phyloP scores from a whole-genome alignment of 352 stramenopile genomes.

The Phytophthora aleatoria region DNA sequence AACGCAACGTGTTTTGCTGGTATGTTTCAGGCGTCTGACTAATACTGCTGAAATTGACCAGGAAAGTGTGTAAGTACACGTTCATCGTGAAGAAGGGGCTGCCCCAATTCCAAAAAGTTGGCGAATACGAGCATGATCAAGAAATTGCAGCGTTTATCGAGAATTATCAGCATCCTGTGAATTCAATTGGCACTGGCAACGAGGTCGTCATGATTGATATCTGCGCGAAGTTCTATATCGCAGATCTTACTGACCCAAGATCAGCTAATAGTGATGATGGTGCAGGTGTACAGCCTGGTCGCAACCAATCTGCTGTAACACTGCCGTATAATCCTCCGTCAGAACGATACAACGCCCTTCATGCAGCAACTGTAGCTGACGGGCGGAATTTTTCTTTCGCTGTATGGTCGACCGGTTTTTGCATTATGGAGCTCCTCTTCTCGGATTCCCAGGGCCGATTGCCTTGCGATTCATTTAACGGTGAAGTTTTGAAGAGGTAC shows the following conservation, averaged over 20 bases:
- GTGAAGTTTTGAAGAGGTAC: slow-evolving; percentile 32
- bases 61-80: slow-evolving; percentile 38
- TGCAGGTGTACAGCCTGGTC: neutral
- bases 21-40: neutral
- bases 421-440: slow-evolving; percentile 43
- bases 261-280: neutral
- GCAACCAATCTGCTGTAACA: slow-evolving; percentile 5
- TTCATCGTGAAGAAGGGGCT: slow-evolving; percentile 35
- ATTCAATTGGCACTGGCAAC: slow-evolving; percentile 2
- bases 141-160: slow-evolving; percentile 37
- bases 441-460: slow-evolving; percentile 30
- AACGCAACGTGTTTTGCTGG: neutral
- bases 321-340: slow-evolving; percentile 35
- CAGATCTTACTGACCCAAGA: slow-evolving; percentile 10
- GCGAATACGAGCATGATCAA: slow-evolving; percentile 32
- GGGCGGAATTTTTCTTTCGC: slow-evolving; percentile 37
- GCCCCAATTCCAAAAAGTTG: slow-evolving; percentile 31
- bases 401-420: slow-evolving; percentile 49
- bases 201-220: slow-evolving; percentile 36
- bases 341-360: slow-evolving; percentile 41
- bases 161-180: slow-evolving; percentile 1
- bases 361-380: slow-evolving; percentile 16
- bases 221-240: slow-evolving; percentile 32
- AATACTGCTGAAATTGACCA: slow-evolving; percentile 7
- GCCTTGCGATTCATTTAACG: slow-evolving; percentile 19